Conservation (phyloP, 441 rosid species). For the Adansonia gregorii region DNA sequence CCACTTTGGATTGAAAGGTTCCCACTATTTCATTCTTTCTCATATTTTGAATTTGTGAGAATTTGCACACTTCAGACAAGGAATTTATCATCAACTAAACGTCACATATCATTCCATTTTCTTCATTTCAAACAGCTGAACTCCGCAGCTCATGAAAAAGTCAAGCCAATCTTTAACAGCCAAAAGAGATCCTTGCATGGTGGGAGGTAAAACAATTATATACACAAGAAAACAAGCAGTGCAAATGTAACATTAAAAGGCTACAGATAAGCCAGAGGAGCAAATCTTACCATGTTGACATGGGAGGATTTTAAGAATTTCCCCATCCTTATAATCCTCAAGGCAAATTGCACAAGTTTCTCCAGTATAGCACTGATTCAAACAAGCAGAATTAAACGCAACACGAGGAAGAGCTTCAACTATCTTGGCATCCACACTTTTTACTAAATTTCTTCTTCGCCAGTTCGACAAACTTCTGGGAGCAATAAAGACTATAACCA, state of each 20-base stretch:
- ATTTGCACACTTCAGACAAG: neutral
- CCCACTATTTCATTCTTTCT: neutral
- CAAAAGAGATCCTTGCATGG: slow-evolving; percentile 6
- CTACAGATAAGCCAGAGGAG: slow-evolving; percentile 16
- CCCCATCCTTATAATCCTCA: slow-evolving; percentile 74
- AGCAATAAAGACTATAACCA: slow-evolving; percentile 48
- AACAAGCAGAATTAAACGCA: slow-evolving; percentile 42
- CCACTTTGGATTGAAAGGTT: neutral
- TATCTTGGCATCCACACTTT: slow-evolving; percentile 45
- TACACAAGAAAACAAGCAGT: neutral
- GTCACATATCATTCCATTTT: neutral
- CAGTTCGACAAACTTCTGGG: slow-evolving; percentile 56
- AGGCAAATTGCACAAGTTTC: slow-evolving; percentile 83
- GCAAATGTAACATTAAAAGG: slow-evolving; percentile 4
- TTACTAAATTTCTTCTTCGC: slow-evolving; percentile 36
- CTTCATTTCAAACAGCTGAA: neutral
- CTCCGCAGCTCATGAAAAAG: neutral
- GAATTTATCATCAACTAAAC: neutral
- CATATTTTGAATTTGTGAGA: neutral
- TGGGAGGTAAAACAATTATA: neutral
- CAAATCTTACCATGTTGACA: slow-evolving; percentile 66
- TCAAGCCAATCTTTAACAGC: neutral
- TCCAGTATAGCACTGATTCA: slow-evolving; percentile 36
- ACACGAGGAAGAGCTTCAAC: slow-evolving; percentile 59
- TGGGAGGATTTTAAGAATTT: slow-evolving; percentile 66